Conservation (phyloP, 768 basidiomycete genomes). For the Calocera cornea region DNA sequence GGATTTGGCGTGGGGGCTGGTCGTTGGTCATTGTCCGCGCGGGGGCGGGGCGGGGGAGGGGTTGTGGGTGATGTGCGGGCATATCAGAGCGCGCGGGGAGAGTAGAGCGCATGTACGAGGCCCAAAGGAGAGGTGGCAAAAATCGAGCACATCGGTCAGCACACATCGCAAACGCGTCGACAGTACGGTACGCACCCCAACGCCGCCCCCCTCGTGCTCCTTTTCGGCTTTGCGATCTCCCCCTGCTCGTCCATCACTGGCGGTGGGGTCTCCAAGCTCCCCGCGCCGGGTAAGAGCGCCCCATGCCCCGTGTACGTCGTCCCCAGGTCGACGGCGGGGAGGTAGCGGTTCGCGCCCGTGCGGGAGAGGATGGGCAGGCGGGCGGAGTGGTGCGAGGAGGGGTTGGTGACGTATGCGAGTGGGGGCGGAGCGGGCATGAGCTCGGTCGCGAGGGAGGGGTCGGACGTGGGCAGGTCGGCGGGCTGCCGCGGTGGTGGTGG, state of each 20-base stretch:
- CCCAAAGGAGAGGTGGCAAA: no score
- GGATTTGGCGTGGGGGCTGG: neutral
- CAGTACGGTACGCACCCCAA: neutral
- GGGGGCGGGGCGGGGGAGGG: neutral
- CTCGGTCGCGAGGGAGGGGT: slow-evolving; percentile 72
- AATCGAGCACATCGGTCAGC: neutral
- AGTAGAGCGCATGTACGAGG: no score
- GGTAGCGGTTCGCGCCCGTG: neutral
- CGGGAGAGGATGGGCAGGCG: neutral
- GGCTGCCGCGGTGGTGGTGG: neutral
- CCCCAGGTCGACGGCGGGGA: neutral
- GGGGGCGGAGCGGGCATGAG: slow-evolving; percentile 81
- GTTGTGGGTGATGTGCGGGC: neutral
- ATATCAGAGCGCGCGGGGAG: neutral
- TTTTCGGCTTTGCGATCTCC: neutral
- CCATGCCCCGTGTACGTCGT: neutral
- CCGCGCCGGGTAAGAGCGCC: neutral
- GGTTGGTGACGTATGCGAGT: slow-evolving; percentile 25
- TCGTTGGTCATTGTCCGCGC: neutral
- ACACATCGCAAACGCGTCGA: neutral
- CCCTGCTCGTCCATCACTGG: neutral
- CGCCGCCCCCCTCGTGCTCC: neutral
- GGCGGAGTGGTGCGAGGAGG: neutral
- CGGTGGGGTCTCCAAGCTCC: neutral
- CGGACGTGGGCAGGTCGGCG: slow-evolving; percentile 18